Evolutionary conservation across 2,329 filamentous ascomycete species (phyloP).

Genomic region (Aspergillus fructus): DNA sequence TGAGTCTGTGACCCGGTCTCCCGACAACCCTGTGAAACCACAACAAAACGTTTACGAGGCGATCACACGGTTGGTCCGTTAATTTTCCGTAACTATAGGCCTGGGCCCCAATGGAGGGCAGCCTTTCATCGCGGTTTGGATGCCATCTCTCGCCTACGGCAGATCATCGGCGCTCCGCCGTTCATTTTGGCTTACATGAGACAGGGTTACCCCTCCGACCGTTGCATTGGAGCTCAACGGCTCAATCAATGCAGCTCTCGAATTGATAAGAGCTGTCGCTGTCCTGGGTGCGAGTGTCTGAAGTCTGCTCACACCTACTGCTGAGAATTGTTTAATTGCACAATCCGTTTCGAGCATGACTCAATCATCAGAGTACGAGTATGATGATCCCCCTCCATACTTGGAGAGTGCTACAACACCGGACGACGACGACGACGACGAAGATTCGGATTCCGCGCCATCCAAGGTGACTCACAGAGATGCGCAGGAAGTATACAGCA

Average conservation of each 20-base stretch:
- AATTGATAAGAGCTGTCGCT: not conserved
- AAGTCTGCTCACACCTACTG: too few species aligned
- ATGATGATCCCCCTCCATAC: constrained; percentile 1
- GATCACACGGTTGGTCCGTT: not conserved
- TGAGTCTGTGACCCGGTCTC: too few species aligned
- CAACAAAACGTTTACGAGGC: not conserved
- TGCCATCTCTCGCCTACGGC: not conserved
- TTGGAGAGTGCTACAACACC: not conserved
- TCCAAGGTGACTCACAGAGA: constrained; percentile 5
- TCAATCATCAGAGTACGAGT: not conserved
- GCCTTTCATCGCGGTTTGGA: not conserved
- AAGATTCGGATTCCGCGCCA: constrained; percentile 2
- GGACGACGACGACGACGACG: constrained; percentile 1
- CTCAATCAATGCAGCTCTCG: not conserved
- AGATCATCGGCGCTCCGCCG: not conserved
- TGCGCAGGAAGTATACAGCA: constrained; percentile 20
- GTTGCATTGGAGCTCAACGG: not conserved
- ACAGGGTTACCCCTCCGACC: not conserved
- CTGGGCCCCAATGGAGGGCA: not conserved
- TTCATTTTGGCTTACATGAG: not conserved
- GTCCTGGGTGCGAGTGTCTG: not conserved
- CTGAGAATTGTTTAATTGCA: not conserved
- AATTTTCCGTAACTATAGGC: not conserved
- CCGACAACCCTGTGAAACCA: not conserved
- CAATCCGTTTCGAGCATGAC: not conserved